Percentiles rank a stretch among this genome's conserved stretches.
These are phyloP conservation scores for Pythium chondricola DNA, from an alignment of 352 stramenopile genomes.

Conservation along the genomic window DNA sequence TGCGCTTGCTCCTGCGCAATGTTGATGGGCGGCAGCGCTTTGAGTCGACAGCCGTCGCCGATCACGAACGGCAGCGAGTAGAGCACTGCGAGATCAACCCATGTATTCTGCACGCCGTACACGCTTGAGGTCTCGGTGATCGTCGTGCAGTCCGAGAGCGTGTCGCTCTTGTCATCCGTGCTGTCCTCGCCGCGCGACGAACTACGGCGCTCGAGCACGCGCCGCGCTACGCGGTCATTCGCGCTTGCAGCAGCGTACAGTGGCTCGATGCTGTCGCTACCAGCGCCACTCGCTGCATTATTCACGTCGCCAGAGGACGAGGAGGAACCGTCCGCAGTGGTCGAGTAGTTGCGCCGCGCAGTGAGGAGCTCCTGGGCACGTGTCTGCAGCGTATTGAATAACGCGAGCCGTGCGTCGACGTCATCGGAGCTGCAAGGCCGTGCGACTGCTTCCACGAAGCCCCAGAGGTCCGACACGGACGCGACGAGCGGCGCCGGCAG, in stretches of 20 bases:
- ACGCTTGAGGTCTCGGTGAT: constrained; percentile 65
- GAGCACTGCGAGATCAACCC: constrained; percentile 70
- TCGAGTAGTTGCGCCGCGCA: no score
- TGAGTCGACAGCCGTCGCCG: constrained; percentile 31
- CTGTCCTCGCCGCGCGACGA: constrained; percentile 16
- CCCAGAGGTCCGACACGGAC: constrained; percentile 30
- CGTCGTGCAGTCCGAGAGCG: constrained; percentile 67
- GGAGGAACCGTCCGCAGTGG: background rate
- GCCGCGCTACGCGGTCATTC: constrained; percentile 56
- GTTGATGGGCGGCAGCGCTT: constrained; percentile 60
- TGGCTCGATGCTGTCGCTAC: constrained; percentile 14
- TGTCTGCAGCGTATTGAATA: constrained; percentile 14
- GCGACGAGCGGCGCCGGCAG: background rate
- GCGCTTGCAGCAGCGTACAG: constrained; percentile 35
- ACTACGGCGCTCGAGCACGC: constrained; percentile 37
- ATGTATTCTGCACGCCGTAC: constrained; percentile 73
- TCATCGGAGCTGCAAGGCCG: constrained; percentile 1
- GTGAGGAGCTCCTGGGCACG: constrained; percentile 30
- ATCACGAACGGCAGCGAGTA: constrained; percentile 72
- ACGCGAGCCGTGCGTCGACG: constrained; percentile 21
- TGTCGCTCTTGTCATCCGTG: constrained; percentile 72
- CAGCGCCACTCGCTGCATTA: constrained; percentile 4
- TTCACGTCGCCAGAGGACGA: background rate
- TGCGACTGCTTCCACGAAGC: constrained; percentile 36
- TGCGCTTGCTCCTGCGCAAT: constrained; percentile 59